phyloP scores from a whole-genome alignment of 2,329 filamentous ascomycete species.

The Tricladium varicosporioides region DNA sequence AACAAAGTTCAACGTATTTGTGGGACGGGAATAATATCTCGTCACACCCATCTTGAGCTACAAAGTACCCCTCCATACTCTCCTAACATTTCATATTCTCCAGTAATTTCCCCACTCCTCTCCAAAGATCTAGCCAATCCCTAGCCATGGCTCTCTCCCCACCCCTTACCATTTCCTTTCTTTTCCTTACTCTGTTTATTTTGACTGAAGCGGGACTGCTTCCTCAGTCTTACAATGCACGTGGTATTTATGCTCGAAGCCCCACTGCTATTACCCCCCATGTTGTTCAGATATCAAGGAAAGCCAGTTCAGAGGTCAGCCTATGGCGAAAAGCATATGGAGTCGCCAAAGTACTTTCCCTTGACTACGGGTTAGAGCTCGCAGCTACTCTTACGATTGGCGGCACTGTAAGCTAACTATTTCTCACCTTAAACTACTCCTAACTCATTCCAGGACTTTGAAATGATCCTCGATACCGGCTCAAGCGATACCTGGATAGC shows the following conservation, averaged over 20 bases:
- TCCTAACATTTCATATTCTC: background rate
- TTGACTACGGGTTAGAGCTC: background rate
- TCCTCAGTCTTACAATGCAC: background rate
- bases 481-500: slow-evolving; percentile 46
- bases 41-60: background rate
- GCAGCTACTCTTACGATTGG: background rate
- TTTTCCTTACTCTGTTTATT: background rate
- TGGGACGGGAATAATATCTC: background rate
- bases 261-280: background rate
- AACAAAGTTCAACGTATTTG: background rate
- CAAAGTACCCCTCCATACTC: background rate
- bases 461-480: slow-evolving; percentile 45
- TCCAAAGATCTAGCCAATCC: background rate
- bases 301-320: background rate
- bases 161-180: background rate
- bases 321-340: background rate
- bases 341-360: background rate
- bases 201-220: background rate
- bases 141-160: background rate
- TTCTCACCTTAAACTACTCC: too few species aligned
- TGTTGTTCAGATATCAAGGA: background rate
- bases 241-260: background rate
- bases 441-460: slow-evolving; percentile 30
- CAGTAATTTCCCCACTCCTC: too few species aligned
- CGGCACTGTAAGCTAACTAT: background rate